A percentile compares a stretch with the other conserved stretches of the same genome.
phyloP scores from a whole-genome alignment of 306 rosid species.

The Quercus mongolica region DNA sequence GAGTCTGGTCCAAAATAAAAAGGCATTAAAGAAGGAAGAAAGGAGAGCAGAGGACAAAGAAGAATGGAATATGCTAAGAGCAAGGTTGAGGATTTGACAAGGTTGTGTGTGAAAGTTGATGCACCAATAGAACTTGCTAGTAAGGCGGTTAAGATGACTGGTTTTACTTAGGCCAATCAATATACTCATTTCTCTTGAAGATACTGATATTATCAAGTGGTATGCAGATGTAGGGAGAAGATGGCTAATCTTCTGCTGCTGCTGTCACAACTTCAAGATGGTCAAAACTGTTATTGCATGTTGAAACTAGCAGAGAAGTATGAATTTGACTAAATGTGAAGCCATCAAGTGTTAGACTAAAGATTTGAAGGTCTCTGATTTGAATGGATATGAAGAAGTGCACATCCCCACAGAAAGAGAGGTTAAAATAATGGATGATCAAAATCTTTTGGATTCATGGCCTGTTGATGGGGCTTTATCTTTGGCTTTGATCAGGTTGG shows the following conservation, averaged over 20 bases:
- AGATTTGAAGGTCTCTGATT: conserved; percentile 74
- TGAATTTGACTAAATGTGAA: conserved; percentile 68
- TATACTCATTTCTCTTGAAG: conserved; percentile 71
- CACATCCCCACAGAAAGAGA: conserved; percentile 65
- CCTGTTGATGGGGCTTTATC: conserved; percentile 40
- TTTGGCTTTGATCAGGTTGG: conserved; percentile 56
- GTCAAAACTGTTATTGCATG: conserved; percentile 85
- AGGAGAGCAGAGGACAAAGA: conserved; percentile 57
- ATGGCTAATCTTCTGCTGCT: conserved; percentile 78
- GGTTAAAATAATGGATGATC: conserved; percentile 88
- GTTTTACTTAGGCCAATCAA: conserved; percentile 73
- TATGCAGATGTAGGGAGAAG: conserved; percentile 80
- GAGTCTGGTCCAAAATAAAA: conserved; percentile 57
- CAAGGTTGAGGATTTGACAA: conserved; percentile 78
- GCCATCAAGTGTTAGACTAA: conserved; percentile 71
- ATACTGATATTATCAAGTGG: conserved; percentile 78
- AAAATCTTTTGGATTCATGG: conserved; percentile 73
- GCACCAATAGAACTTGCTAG: conserved; percentile 69
- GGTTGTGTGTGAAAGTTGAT: conserved; percentile 18
- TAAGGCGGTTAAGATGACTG: conserved; percentile 66
- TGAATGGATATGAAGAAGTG: conserved; percentile 31
- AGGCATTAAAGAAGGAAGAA: conserved; percentile 56
- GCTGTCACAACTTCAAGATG: conserved; percentile 80
- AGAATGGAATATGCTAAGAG: conserved; percentile 59
- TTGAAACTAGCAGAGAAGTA: conserved; percentile 85